These are phyloP conservation scores for Candida xiaguanensis DNA, from an alignment of 805 yeast species.

Conservation along the genomic window DNA sequence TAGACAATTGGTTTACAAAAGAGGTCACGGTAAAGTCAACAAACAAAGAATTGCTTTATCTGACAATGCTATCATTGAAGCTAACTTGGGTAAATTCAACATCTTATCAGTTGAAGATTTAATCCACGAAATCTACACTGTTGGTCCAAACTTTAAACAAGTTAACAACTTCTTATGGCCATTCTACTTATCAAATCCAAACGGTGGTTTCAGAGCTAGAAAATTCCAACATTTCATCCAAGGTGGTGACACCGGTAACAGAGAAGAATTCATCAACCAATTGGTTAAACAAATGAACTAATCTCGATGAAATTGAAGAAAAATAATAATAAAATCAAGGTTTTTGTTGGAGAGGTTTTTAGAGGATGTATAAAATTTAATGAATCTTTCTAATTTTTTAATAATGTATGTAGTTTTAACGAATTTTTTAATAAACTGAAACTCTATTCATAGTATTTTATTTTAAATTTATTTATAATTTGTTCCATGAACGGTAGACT, in stretches of 20 bases:
- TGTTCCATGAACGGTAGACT: slow-evolving; percentile 29
- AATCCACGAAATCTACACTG: slow-evolving; percentile 93
- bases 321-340: background rate
- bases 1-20: slow-evolving; percentile 92
- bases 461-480: slow-evolving; percentile 16
- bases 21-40: slow-evolving; percentile 97
- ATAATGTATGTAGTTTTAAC: slow-evolving; percentile 6
- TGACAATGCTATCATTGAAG: slow-evolving; percentile 87
- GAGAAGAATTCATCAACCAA: slow-evolving; percentile 93
- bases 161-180: slow-evolving; percentile 98
- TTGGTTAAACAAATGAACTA: slow-evolving; percentile 93
- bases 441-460: slow-evolving; percentile 8
- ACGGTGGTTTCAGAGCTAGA: slow-evolving; percentile 98
- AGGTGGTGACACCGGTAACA: slow-evolving; percentile 99
- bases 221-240: slow-evolving; percentile 96
- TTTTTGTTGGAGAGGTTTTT: slow-evolving; percentile 5
- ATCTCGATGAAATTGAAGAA: slow-evolving; percentile 18
- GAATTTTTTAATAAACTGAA: background rate
- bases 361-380: slow-evolving; percentile 3
- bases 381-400: slow-evolving; percentile 5
- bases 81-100: slow-evolving; percentile 87
- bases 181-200: slow-evolving; percentile 94
- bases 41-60: slow-evolving; percentile 90
- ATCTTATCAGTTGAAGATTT: slow-evolving; percentile 87
- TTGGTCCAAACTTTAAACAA: slow-evolving; percentile 98